Percentiles rank a stretch among this genome's conserved stretches.
These are phyloP conservation scores for Eucalyptus curtisii DNA, from an alignment of 345 rosid genomes.

Conservation along the genomic window DNA sequence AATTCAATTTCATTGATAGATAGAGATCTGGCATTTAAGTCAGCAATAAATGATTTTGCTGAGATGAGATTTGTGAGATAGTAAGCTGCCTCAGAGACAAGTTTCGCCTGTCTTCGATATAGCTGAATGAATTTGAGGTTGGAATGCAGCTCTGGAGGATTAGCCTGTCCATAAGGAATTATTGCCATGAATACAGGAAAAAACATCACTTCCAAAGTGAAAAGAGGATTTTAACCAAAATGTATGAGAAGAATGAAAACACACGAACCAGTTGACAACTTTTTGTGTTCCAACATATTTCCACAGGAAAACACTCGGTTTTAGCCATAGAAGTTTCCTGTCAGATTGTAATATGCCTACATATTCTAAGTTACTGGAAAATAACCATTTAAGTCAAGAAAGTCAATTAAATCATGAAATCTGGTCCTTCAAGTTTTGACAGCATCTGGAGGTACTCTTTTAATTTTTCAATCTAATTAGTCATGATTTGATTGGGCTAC, in stretches of 20 bases:
- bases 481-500: background rate
- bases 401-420: background rate
- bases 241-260: background rate
- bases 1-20: conserved; percentile 45
- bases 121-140: conserved; percentile 44
- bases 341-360: background rate
- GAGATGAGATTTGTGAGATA: conserved; percentile 42
- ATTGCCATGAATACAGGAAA: background rate
- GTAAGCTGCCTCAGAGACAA: conserved; percentile 46
- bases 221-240: background rate
- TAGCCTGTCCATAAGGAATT: conserved; percentile 29
- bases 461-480: background rate
- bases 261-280: background rate
- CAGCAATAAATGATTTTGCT: conserved; percentile 34
- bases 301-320: background rate
- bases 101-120: conserved; percentile 35
- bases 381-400: background rate
- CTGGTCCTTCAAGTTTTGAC: background rate
- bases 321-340: background rate
- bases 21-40: conserved; percentile 44
- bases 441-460: background rate
- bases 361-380: background rate
- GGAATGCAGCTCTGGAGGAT: conserved; percentile 54
- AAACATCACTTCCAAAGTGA: background rate
- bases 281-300: background rate